Conservation (phyloP, 2,329 filamentous ascomycete genomes). For the Zelopaecilomyces penicillatus region DNA sequence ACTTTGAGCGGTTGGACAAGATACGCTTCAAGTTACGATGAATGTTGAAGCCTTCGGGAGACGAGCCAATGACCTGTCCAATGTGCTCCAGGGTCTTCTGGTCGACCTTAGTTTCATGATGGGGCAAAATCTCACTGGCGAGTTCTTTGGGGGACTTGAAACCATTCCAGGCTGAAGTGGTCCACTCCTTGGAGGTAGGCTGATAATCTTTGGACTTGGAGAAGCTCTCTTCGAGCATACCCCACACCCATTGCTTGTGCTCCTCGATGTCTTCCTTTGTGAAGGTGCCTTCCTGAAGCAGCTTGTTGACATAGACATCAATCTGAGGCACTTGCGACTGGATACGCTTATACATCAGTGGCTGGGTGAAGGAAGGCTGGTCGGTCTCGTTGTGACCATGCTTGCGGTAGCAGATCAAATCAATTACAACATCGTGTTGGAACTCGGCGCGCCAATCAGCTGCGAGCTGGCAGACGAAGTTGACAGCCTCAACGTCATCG, state of each 20-base stretch:
- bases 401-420: conserved; percentile 98
- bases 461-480: conserved; percentile 94
- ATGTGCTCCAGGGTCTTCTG: conserved; percentile 69
- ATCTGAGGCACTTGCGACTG: conserved; percentile 75
- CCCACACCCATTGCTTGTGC: conserved; percentile 99
- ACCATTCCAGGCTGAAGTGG: conserved; percentile 97
- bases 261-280: conserved; percentile 97
- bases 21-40: conserved; percentile 98
- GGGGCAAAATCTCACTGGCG: conserved; percentile 85
- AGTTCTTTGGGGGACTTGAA: conserved; percentile 99
- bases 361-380: conserved; percentile 98
- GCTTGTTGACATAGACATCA: conserved; percentile 84
- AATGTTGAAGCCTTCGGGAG: conserved; percentile 77
- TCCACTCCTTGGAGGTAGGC: conserved; percentile 94
- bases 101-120: conserved; percentile 78
- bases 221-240: conserved; percentile 97
- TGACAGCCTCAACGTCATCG: conserved; percentile 95
- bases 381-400: conserved; percentile 99
- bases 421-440: conserved; percentile 96
- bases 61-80: conserved; percentile 66
- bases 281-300: conserved; percentile 87
- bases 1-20: conserved; percentile 80
- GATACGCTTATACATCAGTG: conserved; percentile 99
- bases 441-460: conserved; percentile 98
- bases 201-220: conserved; percentile 96